Evolutionary conservation across 306 rosid genomes (phyloP), one percentile per base, ranked within the genome.

Genomic region (Hylodesmum podocarpum): DNA sequence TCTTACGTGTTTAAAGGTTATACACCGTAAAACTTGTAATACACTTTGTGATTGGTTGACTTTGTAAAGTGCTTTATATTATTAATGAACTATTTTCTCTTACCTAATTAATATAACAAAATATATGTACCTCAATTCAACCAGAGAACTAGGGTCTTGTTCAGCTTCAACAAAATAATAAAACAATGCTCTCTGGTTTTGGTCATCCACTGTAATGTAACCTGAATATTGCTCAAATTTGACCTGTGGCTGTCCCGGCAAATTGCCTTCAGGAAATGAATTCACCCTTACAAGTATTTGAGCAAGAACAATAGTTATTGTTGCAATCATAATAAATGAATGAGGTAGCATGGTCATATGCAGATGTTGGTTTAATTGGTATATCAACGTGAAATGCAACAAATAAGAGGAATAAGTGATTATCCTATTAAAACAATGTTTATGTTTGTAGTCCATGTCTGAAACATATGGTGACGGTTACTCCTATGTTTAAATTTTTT

Each of bases 111-210:
- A 12, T 25, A 29, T 59, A 61, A 5, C 70, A 65, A 37, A 18
- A 19, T 36, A 37, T 37, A 64, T 63, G 9, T 72, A 81, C 87
- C 87, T 70, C 86, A 86, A 31, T 86, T 74, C 13, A 83, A 62
- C 86, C 89, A 86, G 14, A 86, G 84, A 41, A 80, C 79, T 6
- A 33, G 86, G 81, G 58, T 81, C 0, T 1, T 44, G 9, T 61
- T 78, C 57, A 18, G 86, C 84, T 53, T 84, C 79, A 71, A 72
- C 86, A 53, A 83, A 83, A 59, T 87, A 87, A 54, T 84, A 81
- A 66, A 87, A 81, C 33, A 79, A 68, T 66, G 83, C 34, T 84
- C 83, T 81, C 3, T 81, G 70, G 0, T 81, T n/a, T 14, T 41
- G 18, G 1, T 81, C 86, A 67, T 87, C 81, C 0, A 82, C 63